phyloP scores from a whole-genome alignment of 129 eudicot genomes.

The Solidago caesia region DNA sequence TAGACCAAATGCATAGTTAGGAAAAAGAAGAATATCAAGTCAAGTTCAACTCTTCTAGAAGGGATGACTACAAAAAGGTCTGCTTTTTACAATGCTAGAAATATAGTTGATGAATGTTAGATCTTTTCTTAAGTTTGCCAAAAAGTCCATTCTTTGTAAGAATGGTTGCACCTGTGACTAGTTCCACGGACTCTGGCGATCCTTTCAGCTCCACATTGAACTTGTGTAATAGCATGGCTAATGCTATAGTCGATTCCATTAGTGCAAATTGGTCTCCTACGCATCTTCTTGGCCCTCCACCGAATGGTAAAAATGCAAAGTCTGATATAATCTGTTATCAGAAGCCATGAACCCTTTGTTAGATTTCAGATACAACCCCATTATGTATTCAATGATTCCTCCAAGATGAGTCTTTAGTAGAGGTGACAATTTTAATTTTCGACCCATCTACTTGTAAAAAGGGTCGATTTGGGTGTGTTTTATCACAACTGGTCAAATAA shows the following conservation, averaged over 20 bases:
- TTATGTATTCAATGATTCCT: no score
- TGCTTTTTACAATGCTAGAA: slow-evolving; percentile 8
- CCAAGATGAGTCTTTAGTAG: no score
- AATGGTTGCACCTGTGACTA: slow-evolving; percentile 96
- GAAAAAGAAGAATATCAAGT: slow-evolving; percentile 6
- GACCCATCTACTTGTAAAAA: no score
- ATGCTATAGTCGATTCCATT: slow-evolving; percentile 89
- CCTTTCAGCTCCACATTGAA: slow-evolving; percentile 87
- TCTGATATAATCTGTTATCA: slow-evolving; percentile 69
- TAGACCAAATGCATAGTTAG: slow-evolving; percentile 20
- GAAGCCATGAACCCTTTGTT: slow-evolving; percentile 15
- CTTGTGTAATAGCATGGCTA: slow-evolving; percentile 77
- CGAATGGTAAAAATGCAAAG: slow-evolving; percentile 93
- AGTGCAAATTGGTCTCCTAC: slow-evolving; percentile 99
- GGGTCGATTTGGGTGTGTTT: no score
- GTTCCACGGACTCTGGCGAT: slow-evolving; percentile 78
- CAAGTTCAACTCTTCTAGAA: slow-evolving; percentile 17
- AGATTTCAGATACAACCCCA: neutral
- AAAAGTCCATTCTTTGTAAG: slow-evolving; percentile 87
- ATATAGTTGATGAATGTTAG: slow-evolving; percentile 28
- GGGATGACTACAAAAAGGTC: slow-evolving; percentile 19
- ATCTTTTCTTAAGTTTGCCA: slow-evolving; percentile 77
- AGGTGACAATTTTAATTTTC: no score
- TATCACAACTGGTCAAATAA: no score
- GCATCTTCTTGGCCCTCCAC: slow-evolving; percentile 98